A percentile compares a stretch with the other conserved stretches of the same genome.
These are phyloP conservation scores for Zymoseptoria passerinii DNA, from an alignment of 2,329 filamentous ascomycete genomes.

Conservation along the genomic window DNA sequence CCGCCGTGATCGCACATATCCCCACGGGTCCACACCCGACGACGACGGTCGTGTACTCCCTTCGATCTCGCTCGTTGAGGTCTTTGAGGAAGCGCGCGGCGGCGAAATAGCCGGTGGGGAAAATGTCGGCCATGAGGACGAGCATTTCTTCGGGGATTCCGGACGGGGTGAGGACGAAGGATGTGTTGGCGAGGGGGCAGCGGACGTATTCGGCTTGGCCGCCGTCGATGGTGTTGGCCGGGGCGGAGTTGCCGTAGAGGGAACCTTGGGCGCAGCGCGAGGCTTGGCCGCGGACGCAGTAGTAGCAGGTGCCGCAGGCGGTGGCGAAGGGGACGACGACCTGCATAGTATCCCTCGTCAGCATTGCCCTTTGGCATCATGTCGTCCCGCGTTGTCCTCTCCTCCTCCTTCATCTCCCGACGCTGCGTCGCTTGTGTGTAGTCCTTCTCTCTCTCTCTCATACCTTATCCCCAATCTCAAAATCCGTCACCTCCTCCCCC, in stretches of 20 bases:
- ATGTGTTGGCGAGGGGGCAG: slow-evolving; percentile 72
- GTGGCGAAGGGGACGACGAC: slow-evolving; percentile 78
- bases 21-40: slow-evolving; percentile 76
- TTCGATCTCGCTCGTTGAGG: slow-evolving; percentile 48
- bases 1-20: slow-evolving; percentile 55
- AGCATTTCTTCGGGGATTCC: slow-evolving; percentile 65
- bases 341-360: slow-evolving; percentile 28
- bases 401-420: neutral
- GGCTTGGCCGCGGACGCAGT: slow-evolving; percentile 68
- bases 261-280: slow-evolving; percentile 64
- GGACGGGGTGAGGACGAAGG: slow-evolving; percentile 64
- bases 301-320: slow-evolving; percentile 73
- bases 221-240: slow-evolving; percentile 27
- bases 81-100: slow-evolving; percentile 67
- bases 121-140: slow-evolving; percentile 88
- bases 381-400: neutral
- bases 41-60: slow-evolving; percentile 64
- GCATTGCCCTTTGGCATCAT: too few relatives aligned
- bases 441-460: too few relatives aligned
- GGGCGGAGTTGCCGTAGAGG: slow-evolving; percentile 51
- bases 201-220: slow-evolving; percentile 45
- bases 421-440: too few relatives aligned
- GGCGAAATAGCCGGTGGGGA: slow-evolving; percentile 75
- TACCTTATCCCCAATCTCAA: slow-evolving; percentile 59
- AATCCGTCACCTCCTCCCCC: slow-evolving; percentile 58